Conservation (phyloP, 768 basidiomycete species). For the Tylopilus sp. region DNA sequence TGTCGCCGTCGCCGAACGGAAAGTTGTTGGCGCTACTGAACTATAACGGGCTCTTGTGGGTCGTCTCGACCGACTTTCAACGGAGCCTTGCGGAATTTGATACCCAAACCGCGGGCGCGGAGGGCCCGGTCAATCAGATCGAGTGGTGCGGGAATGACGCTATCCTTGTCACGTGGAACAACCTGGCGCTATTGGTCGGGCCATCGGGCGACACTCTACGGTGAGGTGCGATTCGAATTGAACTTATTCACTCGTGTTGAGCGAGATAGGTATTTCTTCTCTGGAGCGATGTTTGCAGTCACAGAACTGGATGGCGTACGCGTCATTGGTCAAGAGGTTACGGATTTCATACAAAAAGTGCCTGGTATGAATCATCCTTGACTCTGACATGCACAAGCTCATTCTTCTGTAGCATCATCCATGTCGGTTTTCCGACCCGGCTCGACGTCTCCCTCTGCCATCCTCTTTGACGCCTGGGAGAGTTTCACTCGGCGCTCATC, state of each 20-base stretch:
- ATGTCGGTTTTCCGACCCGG: conserved; percentile 88
- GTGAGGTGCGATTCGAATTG: conserved; percentile 42
- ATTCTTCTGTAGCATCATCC: conserved; percentile 56
- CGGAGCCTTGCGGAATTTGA: conserved; percentile 87
- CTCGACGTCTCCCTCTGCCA: conserved; percentile 87
- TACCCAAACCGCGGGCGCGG: conserved; percentile 52
- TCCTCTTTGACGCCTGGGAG: conserved; percentile 90
- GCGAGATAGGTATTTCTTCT: conserved; percentile 68
- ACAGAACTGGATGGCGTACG: conserved; percentile 90
- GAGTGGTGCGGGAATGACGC: conserved; percentile 98
- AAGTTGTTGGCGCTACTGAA: conserved; percentile 87
- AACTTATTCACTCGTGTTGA: not conserved
- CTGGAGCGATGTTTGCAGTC: conserved; percentile 70
- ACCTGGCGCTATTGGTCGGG: conserved; percentile 79
- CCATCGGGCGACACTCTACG: conserved; percentile 84
- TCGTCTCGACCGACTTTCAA: conserved; percentile 93
- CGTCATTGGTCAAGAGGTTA: conserved; percentile 73
- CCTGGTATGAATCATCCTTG: conserved; percentile 52
- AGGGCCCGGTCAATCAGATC: conserved; percentile 63
- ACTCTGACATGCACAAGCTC: not conserved
- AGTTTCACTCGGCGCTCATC: conserved; percentile 81
- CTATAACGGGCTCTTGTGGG: conserved; percentile 72
- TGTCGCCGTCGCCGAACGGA: conserved; percentile 91
- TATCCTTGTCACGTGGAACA: conserved; percentile 81
- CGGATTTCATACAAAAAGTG: conserved; percentile 92